phyloP scores from a whole-genome alignment of 2,329 filamentous ascomycete species.

The Neophaeococcomyces mojaviensis region DNA sequence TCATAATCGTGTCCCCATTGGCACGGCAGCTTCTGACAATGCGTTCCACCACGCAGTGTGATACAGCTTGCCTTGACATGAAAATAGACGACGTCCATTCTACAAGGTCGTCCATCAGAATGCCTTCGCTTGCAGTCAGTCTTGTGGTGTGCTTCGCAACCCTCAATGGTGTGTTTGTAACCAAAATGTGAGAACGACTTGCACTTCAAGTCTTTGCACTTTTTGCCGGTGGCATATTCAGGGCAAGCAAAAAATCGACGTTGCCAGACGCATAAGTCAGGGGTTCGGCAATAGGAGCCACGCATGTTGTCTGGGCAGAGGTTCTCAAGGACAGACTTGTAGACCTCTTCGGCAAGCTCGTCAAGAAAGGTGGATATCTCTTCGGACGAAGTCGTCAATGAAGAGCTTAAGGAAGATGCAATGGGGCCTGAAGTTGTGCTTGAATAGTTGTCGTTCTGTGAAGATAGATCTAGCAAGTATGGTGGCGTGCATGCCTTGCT shows the following conservation, averaged over 20 bases:
- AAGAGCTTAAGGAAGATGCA: background rate
- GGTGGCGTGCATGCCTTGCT: background rate
- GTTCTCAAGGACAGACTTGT: background rate
- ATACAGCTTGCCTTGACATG: constrained; percentile 1
- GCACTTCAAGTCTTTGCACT: background rate
- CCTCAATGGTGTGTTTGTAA: constrained; percentile 1
- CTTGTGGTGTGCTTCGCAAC: background rate
- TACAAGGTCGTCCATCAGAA: constrained; percentile 1
- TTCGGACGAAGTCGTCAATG: background rate
- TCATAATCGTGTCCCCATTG: background rate
- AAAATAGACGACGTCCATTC: constrained; percentile 1
- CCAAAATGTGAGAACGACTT: background rate
- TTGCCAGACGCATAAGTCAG: background rate
- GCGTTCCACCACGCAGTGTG: background rate
- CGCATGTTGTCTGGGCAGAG: constrained; percentile 6
- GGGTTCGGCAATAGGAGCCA: background rate
- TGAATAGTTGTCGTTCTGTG: too few species aligned
- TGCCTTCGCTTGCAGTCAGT: background rate
- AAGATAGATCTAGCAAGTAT: too few species aligned
- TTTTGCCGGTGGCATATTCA: constrained; percentile 1
- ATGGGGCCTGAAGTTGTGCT: background rate
- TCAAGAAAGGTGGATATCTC: background rate
- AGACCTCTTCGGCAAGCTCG: background rate
- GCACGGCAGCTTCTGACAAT: background rate
- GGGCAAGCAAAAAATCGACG: background rate